Evolutionary conservation across 2,329 filamentous ascomycete species (phyloP).

Genomic region (Capronia coronata): DNA sequence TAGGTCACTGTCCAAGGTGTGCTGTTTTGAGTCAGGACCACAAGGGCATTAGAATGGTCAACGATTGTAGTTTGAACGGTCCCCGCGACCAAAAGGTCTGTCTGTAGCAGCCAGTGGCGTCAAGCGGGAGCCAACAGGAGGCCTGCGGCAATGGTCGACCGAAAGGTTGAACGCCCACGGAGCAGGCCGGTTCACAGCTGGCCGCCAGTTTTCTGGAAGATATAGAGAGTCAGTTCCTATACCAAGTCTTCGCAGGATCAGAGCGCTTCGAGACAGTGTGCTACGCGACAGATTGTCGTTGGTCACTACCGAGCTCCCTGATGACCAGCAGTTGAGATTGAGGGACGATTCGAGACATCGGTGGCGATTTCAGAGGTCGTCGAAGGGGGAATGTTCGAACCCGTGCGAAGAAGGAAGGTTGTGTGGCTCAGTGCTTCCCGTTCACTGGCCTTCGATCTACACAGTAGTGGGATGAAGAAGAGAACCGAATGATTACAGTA

Average conservation of each 20-base stretch:
- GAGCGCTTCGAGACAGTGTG: background rate
- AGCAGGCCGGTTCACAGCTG: background rate
- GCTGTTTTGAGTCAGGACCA: background rate
- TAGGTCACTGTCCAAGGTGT: background rate
- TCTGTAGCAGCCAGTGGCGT: constrained; percentile 11
- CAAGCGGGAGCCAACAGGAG: background rate
- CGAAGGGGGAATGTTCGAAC: background rate
- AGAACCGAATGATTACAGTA: background rate
- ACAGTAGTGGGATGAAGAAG: background rate
- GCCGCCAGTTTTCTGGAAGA: background rate
- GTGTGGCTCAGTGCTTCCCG: background rate
- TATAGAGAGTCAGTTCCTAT: background rate
- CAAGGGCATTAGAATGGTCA: background rate
- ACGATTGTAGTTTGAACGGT: constrained; percentile 5
- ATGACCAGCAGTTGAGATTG: background rate
- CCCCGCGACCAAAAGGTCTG: constrained; percentile 1
- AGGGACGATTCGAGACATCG: background rate
- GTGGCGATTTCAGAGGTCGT: background rate
- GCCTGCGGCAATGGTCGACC: background rate
- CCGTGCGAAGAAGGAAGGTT: too few species aligned
- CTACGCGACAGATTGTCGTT: background rate
- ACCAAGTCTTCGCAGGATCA: background rate
- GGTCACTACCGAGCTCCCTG: background rate
- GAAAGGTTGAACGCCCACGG: background rate
- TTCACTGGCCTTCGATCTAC: background rate